Percentiles rank a stretch among this genome's conserved stretches.
Evolutionary conservation across 2,329 filamentous ascomycete species (phyloP).

Genomic region (Blumeria hordei): DNA sequence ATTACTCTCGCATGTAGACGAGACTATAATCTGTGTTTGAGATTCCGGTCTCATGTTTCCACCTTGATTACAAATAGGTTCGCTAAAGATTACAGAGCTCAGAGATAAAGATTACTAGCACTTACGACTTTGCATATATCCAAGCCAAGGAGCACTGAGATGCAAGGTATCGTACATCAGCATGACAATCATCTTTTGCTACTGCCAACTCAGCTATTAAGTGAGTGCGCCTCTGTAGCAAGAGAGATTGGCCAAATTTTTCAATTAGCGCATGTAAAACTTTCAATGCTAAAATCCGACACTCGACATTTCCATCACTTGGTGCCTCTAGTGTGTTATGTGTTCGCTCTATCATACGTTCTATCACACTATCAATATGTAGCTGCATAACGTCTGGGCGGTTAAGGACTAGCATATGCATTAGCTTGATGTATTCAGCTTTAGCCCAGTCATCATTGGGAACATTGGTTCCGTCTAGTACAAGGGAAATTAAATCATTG

Average conservation of each 20-base stretch:
- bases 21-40: too few relatives aligned
- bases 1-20: too few relatives aligned
- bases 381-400: constrained; percentile 7
- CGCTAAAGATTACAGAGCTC: too few relatives aligned
- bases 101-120: too few relatives aligned
- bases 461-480: constrained; percentile 11
- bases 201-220: constrained; percentile 10
- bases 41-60: too few relatives aligned
- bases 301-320: constrained; percentile 7
- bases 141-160: constrained; percentile 2
- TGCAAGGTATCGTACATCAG: constrained; percentile 10
- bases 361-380: constrained; percentile 12
- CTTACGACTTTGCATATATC: neutral
- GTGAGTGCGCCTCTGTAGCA: constrained; percentile 6
- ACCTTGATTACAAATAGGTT: too few relatives aligned
- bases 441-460: constrained; percentile 10
- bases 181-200: constrained; percentile 10
- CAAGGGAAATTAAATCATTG: constrained; percentile 7
- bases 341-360: constrained; percentile 11
- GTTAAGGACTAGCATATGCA: constrained; percentile 7
- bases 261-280: constrained; percentile 9
- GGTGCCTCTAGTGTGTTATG: constrained; percentile 12
- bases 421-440: constrained; percentile 7
- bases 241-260: constrained; percentile 4
- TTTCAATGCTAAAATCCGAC: constrained; percentile 11